Base-by-base conservation (phyloP, 2,329 filamentous ascomycete species). In the Pseudogymnoascus sp. region DNA sequence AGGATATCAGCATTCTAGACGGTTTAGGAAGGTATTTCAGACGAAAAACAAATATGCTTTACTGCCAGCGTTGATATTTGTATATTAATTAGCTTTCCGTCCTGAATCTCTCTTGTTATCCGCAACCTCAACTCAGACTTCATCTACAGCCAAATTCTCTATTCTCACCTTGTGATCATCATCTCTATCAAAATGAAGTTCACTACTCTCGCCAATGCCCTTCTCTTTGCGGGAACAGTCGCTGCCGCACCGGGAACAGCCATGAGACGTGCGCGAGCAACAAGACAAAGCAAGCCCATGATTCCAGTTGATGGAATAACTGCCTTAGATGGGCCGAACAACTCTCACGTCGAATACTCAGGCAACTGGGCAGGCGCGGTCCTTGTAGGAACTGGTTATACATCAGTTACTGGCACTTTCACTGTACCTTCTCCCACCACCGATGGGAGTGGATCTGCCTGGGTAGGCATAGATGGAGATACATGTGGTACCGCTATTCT, bases 391-490 rank as follows among this genome's bases (percentile, higher is more conserved):
- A 77, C 75, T 7, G 78, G 77, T 61, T 84, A 80, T 72, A 83
- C 76, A 33, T 71, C 74, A n/a, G 83, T 84, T 23, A 77, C 77
- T 3, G 83, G 77, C 16, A 78, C 78, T 12, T 82, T 86, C 71
- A 80, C 75, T 1, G 78, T 84, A 4, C 83, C 83, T 2, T 75
- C 75, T 0, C 78, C 81, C 8, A 74, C 74, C n/a, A 68, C 74
- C 6, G 67, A 74, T 19, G 78, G 81, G 67, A 77, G 78, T 55
- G 79, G 78, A 22, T 79, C 80, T 2, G 82, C 81, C 9, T 85
- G 82, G 83, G 82, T 86, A 7, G 83, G 83, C 23, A 85, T 86
- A 62, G 84, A 86, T 64, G 84, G 84, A 11, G 81, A 84, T 67
- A 83, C 81, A 4, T 85, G 81, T 71, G 70, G 69, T 16, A 75